Base-by-base conservation (phyloP, 164 flowering plant genomes). In the Magnolia kwangsiensis region DNA sequence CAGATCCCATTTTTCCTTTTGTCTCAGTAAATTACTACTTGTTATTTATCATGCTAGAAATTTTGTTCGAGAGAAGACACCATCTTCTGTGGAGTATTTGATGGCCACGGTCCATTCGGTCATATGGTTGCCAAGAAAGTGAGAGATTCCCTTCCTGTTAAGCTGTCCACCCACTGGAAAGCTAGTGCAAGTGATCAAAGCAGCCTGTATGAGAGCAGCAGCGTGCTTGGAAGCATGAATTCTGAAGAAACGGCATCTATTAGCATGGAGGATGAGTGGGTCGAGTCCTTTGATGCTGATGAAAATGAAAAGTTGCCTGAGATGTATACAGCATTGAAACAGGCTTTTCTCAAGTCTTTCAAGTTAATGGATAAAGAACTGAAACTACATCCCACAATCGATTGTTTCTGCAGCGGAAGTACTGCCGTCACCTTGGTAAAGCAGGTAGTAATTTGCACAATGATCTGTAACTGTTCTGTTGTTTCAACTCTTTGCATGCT, bases 71-170 rank as follows among this genome's bases (percentile, higher is more conserved):
- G 87, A 75, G 79, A 71, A 63, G 90, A 89, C 75, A 85, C 90
- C 64, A 75, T 88, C 50, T 91, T 91, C 82, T 92, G 95, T 77
- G 97, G 97, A 65, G 92, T 92, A 58, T 92, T 91, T 77, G 97
- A 92, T 78, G 95, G 97, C 71, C 97, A 92, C 75, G 97, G 97
- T 78, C 97, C 95, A 16, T 89, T 75, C 72, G 97, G 97, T 78
- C 95, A 92, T 77, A 74, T 91, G 89, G 95, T 92, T 80, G 91
- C 95, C 24, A 91, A 86, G 81, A 91, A 84, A 86, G 94, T 92
- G 51, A 85, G 95, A 21, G 95, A 92, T 77, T 80, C 88, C 74
- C 94, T 92, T 84, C 97, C 97, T 27, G 77, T 90, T 18, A 84
- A 85, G 75, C 76, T 92, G 50, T 81, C 82, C 75, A 51, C 88